A percentile compares a stretch with the other conserved stretches of the same genome.
Conservation (phyloP, 2,329 filamentous ascomycete species). For the Hortaea sp. region DNA sequence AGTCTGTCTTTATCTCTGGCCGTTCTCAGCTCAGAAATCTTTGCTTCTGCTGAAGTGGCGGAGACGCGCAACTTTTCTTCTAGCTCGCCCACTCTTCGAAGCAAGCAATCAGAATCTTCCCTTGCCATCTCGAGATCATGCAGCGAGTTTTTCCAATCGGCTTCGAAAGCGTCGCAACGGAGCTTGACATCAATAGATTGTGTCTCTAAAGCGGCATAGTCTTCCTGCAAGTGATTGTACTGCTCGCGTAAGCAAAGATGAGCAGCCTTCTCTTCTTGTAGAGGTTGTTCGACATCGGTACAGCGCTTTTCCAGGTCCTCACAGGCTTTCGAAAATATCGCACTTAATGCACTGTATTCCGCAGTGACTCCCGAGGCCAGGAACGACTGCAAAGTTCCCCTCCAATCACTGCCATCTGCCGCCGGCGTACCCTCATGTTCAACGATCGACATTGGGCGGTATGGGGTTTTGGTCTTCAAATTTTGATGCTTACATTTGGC, state of each 20-base stretch:
- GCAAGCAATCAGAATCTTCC: slow-evolving; percentile 3
- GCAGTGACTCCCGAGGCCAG: slow-evolving; percentile 34
- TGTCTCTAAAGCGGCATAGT: slow-evolving; percentile 28
- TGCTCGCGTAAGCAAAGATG: slow-evolving; percentile 26
- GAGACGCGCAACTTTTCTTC: background rate
- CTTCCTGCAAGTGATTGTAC: slow-evolving; percentile 25
- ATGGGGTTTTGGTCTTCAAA: background rate
- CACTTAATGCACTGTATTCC: slow-evolving; percentile 38
- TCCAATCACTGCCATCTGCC: slow-evolving; percentile 35
- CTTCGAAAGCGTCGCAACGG: slow-evolving; percentile 29
- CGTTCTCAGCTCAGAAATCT: slow-evolving; percentile 26
- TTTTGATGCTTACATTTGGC: background rate
- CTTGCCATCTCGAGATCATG: slow-evolving; percentile 23
- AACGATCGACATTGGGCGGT: background rate
- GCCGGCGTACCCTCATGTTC: slow-evolving; percentile 4
- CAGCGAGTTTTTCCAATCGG: slow-evolving; percentile 30
- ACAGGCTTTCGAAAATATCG: slow-evolving; percentile 43
- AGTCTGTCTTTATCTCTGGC: slow-evolving; percentile 37
- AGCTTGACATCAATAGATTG: slow-evolving; percentile 28
- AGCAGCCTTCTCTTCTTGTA: slow-evolving; percentile 35
- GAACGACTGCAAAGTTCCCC: slow-evolving; percentile 33
- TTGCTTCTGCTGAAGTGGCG: slow-evolving; percentile 24
- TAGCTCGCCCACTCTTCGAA: background rate
- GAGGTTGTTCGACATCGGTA: slow-evolving; percentile 43
- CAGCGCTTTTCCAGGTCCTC: slow-evolving; percentile 48